Percentiles rank a stretch among this genome's conserved stretches.
These are phyloP conservation scores for Rubia occidens DNA, from an alignment of 305 asterid species.

Conservation along the genomic window DNA sequence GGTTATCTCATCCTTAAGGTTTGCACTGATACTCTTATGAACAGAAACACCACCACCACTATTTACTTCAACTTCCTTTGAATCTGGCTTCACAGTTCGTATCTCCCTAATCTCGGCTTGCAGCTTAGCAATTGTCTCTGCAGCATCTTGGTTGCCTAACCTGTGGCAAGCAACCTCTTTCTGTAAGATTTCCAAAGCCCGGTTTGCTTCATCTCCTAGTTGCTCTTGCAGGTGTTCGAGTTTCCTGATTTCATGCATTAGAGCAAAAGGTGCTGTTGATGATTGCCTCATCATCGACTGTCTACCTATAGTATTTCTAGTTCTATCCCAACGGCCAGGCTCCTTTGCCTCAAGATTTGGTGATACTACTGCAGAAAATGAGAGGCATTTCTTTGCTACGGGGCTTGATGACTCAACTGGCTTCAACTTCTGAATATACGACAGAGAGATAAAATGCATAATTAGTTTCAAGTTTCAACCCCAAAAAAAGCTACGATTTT, in stretches of 20 bases:
- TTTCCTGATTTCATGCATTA: conserved; percentile 90
- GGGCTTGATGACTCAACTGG: conserved; percentile 45
- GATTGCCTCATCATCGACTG: conserved; percentile 88
- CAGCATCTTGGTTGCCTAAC: conserved; percentile 94
- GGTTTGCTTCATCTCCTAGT: conserved; percentile 86
- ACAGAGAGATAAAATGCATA: neutral
- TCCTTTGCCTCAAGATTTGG: conserved; percentile 55
- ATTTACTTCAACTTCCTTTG: conserved; percentile 44
- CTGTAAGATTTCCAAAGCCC: conserved; percentile 89
- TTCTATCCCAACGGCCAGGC: conserved; percentile 30
- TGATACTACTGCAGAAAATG: conserved; percentile 61
- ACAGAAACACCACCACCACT: conserved; percentile 40
- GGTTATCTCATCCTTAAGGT: conserved; percentile 87
- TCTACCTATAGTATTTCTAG: conserved; percentile 50
- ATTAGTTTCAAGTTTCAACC: neutral
- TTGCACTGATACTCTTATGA: conserved; percentile 83
- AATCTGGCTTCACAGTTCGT: conserved; percentile 43
- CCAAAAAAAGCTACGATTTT: neutral
- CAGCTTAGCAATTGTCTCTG: conserved; percentile 86
- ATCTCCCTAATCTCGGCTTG: conserved; percentile 87
- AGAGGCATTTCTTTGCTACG: conserved; percentile 68
- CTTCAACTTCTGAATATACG: conserved; percentile 34
- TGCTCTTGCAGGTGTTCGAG: conserved; percentile 96
- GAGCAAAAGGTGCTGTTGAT: conserved; percentile 77
- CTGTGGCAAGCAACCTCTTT: conserved; percentile 93